These are phyloP conservation scores for Plasmodiophora brassicae DNA, from an alignment of 208 protist genomes.

Conservation along the genomic window DNA sequence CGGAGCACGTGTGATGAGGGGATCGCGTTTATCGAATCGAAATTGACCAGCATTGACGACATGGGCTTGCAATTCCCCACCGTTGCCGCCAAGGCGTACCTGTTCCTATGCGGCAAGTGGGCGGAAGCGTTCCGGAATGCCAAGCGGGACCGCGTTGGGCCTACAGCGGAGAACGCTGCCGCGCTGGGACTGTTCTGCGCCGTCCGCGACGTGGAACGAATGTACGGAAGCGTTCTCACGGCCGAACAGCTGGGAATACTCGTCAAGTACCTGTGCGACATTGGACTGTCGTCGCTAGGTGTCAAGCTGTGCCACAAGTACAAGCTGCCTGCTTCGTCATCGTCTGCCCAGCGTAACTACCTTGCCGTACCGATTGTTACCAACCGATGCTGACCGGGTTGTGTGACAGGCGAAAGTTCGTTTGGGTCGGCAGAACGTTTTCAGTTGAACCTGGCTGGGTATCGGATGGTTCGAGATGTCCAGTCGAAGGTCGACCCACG, in stretches of 20 bases:
- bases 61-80: not conserved
- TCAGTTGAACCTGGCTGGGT: constrained; percentile 34
- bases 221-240: not conserved
- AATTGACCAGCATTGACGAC: not conserved
- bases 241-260: not conserved
- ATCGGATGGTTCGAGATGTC: constrained; percentile 43
- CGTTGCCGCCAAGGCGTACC: not conserved
- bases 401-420: not conserved
- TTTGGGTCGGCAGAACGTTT: constrained; percentile 37
- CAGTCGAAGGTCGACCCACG: constrained; percentile 65
- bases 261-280: not conserved
- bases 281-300: not conserved
- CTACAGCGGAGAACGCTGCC: too few species aligned
- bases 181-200: not conserved
- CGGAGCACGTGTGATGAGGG: not conserved
- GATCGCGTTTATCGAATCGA: not conserved
- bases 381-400: too few species aligned
- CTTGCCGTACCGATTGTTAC: too few species aligned
- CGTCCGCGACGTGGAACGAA: not conserved
- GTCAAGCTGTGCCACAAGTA: not conserved
- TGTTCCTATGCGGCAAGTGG: not conserved
- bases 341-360: too few species aligned
- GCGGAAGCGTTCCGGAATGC: not conserved
- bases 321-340: too few species aligned
- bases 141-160: not conserved